Conservation (phyloP, 352 stramenopile genomes). For the Phytophthora ohioensis region DNA sequence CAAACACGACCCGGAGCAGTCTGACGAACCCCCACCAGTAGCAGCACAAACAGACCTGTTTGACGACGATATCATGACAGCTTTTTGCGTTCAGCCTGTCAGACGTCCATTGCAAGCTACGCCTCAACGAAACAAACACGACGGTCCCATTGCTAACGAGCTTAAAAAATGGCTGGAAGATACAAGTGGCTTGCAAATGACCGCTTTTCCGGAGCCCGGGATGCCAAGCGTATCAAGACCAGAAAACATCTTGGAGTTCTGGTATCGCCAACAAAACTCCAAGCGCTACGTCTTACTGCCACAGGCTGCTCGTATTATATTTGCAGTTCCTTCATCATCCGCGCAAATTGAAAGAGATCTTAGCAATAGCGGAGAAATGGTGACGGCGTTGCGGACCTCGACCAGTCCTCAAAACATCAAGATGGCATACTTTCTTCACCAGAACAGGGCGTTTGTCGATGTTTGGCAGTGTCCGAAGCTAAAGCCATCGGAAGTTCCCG, state of each 20-base stretch:
- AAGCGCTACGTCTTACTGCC: neutral
- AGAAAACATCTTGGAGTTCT: neutral
- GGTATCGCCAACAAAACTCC: neutral
- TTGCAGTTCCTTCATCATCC: neutral
- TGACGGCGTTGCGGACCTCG: neutral
- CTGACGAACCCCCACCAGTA: neutral
- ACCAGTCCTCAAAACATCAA: constrained; percentile 2
- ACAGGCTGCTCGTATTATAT: neutral
- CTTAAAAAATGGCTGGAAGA: neutral
- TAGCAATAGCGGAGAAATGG: constrained; percentile 2
- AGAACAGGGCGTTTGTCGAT: constrained; percentile 5
- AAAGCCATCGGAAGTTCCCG: neutral
- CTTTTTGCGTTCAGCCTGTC: neutral
- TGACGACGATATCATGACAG: neutral
- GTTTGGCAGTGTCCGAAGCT: constrained; percentile 8
- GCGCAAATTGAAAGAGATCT: constrained; percentile 11
- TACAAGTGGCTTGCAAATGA: neutral
- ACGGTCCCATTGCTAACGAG: neutral
- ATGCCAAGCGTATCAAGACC: neutral
- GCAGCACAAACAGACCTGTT: neutral
- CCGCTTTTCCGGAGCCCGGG: neutral
- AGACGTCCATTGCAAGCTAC: no score
- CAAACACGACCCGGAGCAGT: neutral
- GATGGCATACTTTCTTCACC: constrained; percentile 5
- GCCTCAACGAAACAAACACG: neutral